phyloP scores from a whole-genome alignment of 2,329 filamentous ascomycete species.

The Didymellaceae sp. region DNA sequence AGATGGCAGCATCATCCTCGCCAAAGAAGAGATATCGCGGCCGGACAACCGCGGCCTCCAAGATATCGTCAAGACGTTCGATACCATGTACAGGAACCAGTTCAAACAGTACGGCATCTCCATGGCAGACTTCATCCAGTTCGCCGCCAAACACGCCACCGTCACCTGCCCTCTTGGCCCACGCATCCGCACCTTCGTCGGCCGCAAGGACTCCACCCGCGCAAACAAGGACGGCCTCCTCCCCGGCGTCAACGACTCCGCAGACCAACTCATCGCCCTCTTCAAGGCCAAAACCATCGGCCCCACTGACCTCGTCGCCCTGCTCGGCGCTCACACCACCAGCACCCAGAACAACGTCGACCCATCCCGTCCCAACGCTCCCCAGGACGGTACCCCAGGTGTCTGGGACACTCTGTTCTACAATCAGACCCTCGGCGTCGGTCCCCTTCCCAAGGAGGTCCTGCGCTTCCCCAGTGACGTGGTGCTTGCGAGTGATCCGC shows the following conservation, averaged over 20 bases:
- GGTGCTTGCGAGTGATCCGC: conserved; percentile 33
- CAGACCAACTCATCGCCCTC: conserved; percentile 40
- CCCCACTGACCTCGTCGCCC: conserved; percentile 39
- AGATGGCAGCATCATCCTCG: conserved; percentile 35
- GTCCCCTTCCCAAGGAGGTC: conserved; percentile 32
- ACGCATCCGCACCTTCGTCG: conserved; percentile 39
- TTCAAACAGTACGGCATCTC: conserved; percentile 32
- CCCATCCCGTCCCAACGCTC: conserved; percentile 21
- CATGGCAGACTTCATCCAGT: conserved; percentile 45
- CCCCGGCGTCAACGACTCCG: conserved; percentile 31
- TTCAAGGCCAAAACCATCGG: conserved; percentile 45
- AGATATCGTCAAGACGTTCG: conserved; percentile 21
- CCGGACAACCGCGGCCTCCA: conserved; percentile 33
- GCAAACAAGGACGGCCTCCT: conserved; percentile 34
- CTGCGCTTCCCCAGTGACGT: conserved; percentile 41
- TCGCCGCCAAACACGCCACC: conserved; percentile 38
- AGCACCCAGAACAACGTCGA: conserved; percentile 40
- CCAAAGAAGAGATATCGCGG: conserved; percentile 24
- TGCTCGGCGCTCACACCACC: conserved; percentile 43
- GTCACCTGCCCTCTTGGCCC: conserved; percentile 44
- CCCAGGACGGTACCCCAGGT: conserved; percentile 41
- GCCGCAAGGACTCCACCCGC: conserved; percentile 36
- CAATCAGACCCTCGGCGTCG: conserved; percentile 35
- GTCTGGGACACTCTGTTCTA: conserved; percentile 45
- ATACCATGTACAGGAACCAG: conserved; percentile 9